Percentiles rank a stretch among this genome's conserved stretches.
phyloP scores from a whole-genome alignment of 805 yeast genomes.

The Candida michaelii region DNA sequence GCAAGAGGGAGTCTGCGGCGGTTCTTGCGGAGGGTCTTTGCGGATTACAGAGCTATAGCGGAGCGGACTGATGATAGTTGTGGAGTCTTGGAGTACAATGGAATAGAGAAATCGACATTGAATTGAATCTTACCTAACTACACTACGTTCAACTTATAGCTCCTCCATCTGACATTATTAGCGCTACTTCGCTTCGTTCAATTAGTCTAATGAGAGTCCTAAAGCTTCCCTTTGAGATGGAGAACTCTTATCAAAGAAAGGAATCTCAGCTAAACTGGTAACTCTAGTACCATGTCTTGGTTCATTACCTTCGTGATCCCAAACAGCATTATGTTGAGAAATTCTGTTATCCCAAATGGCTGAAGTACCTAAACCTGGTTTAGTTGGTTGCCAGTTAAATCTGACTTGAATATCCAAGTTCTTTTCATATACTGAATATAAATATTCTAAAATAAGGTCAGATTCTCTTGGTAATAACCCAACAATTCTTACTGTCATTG shows the following conservation, averaged over 20 bases:
- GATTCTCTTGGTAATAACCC: slow-evolving; percentile 55
- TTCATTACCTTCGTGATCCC: slow-evolving; percentile 47
- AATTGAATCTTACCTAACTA: no score
- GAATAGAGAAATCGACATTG: no score
- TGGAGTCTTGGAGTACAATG: not conserved
- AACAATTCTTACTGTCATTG: slow-evolving; percentile 50
- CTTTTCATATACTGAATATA: slow-evolving; percentile 47
- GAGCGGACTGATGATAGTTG: not conserved
- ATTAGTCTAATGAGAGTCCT: slow-evolving; percentile 24
- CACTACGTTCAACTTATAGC: no score
- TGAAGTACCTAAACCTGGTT: slow-evolving; percentile 45
- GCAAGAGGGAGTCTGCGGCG: no score
- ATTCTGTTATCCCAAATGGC: slow-evolving; percentile 64
- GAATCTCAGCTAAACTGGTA: slow-evolving; percentile 51
- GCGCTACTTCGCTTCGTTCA: no score
- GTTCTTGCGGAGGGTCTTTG: no score
- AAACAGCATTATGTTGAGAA: slow-evolving; percentile 53
- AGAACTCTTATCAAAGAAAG: slow-evolving; percentile 49
- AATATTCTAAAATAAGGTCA: slow-evolving; percentile 45
- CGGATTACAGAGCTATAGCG: no score
- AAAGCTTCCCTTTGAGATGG: slow-evolving; percentile 55
- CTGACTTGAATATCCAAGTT: slow-evolving; percentile 57
- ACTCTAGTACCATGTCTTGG: slow-evolving; percentile 55
- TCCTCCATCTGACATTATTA: no score
- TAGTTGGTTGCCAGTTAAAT: slow-evolving; percentile 46